These are phyloP conservation scores for Chrysoporthe puriensis DNA, from an alignment of 2,329 filamentous ascomycete species.

Conservation along the genomic window DNA sequence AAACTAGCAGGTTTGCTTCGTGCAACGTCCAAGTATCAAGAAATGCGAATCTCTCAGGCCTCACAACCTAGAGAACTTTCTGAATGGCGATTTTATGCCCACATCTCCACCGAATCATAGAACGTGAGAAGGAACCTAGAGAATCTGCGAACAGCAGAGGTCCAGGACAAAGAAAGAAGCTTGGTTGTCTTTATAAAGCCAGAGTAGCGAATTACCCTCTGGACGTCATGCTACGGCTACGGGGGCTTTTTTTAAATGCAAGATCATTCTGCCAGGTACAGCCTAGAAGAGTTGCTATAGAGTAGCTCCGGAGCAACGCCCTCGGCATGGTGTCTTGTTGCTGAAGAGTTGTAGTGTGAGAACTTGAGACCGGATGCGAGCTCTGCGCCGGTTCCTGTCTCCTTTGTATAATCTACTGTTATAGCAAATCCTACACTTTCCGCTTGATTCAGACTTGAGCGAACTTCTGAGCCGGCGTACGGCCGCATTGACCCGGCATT, in stretches of 20 bases:
- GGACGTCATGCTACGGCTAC: not conserved
- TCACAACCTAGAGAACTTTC: not conserved
- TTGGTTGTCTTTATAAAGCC: not conserved
- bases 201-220: not conserved
- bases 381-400: no score
- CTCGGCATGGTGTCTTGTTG: not conserved
- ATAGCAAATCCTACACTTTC: no score
- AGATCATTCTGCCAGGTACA: not conserved
- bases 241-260: not conserved
- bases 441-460: no score
- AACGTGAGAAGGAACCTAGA: no score
- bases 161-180: not conserved
- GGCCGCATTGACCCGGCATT: not conserved
- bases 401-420: no score
- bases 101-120: not conserved
- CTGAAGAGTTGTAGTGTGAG: no score
- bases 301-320: not conserved
- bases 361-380: not conserved
- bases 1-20: no score
- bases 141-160: not conserved
- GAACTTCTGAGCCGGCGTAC: not conserved
- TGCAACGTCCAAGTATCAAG: not conserved
- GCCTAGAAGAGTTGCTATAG: not conserved
- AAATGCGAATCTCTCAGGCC: not conserved
- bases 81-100: not conserved